Conservation (phyloP, 2,329 filamentous ascomycete genomes). For the Mycosphaerella sp. region DNA sequence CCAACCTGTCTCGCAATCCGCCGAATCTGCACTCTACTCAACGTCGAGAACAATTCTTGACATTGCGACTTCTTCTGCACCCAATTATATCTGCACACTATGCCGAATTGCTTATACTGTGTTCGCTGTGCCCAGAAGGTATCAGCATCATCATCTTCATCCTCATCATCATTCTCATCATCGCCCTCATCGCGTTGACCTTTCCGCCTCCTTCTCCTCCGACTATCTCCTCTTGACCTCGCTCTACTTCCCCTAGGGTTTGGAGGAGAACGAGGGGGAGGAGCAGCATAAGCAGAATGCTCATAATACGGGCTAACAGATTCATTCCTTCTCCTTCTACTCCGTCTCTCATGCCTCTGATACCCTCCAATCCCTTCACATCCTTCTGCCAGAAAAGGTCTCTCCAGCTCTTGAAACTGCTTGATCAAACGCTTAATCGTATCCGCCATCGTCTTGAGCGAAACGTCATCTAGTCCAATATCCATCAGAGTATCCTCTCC, state of each 20-base stretch:
- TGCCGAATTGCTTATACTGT: constrained; percentile 33
- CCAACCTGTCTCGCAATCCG: constrained; percentile 34
- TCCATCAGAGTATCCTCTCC: constrained; percentile 19
- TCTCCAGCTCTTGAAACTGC: constrained; percentile 35
- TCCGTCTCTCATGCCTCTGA: constrained; percentile 17
- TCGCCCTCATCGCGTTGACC: constrained; percentile 15
- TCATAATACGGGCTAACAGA: constrained; percentile 24
- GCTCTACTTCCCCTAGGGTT: constrained; percentile 14
- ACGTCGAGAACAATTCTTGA: constrained; percentile 31
- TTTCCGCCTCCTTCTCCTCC: neutral
- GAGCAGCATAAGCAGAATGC: constrained; percentile 22
- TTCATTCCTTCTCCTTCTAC: constrained; percentile 17
- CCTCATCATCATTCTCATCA: constrained; percentile 25
- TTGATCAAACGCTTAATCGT: constrained; percentile 34
- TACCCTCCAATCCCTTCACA: constrained; percentile 22
- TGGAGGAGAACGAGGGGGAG: constrained; percentile 20
- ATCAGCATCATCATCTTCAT: constrained; percentile 28
- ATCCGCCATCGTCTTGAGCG: constrained; percentile 34
- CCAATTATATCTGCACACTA: constrained; percentile 35
- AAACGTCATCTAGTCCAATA: constrained; percentile 32
- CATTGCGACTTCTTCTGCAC: constrained; percentile 34
- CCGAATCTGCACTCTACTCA: constrained; percentile 37
- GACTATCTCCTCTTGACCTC: constrained; percentile 1
- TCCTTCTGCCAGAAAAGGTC: constrained; percentile 33
- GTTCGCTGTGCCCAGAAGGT: constrained; percentile 28